Conservation (phyloP, 2,329 filamentous ascomycete genomes). For the Aspergillus quadricinctus region DNA sequence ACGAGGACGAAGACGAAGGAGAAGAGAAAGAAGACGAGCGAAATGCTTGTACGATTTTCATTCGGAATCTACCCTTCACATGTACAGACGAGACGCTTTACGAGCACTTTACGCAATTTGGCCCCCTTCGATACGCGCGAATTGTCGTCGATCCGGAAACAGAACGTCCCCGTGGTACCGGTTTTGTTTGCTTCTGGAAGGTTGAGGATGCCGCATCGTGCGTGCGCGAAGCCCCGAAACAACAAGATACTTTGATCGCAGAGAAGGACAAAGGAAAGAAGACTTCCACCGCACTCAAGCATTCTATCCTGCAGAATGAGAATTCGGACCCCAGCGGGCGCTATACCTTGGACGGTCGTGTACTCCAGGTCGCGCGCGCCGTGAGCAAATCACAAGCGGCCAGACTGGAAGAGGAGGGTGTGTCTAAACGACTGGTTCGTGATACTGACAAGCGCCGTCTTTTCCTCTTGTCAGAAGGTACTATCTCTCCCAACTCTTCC, state of each 20-base stretch:
- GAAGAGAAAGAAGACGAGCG: conserved; percentile 46
- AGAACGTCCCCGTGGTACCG: conserved; percentile 83
- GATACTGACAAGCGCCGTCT: conserved; percentile 88
- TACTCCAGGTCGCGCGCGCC: conserved; percentile 78
- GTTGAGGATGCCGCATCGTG: conserved; percentile 71
- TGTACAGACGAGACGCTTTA: conserved; percentile 77
- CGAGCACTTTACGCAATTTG: conserved; percentile 83
- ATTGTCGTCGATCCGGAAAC: conserved; percentile 84
- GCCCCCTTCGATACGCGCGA: conserved; percentile 81
- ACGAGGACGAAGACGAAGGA: conserved; percentile 42
- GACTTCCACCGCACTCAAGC: conserved; percentile 53
- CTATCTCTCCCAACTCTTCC: conserved; percentile 70
- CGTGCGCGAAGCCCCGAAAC: conserved; percentile 67
- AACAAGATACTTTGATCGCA: conserved; percentile 39
- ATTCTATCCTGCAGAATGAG: conserved; percentile 85
- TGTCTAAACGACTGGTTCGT: conserved; percentile 57
- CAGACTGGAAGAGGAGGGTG: conserved; percentile 67
- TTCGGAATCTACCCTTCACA: conserved; percentile 91
- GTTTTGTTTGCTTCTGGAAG: conserved; percentile 89
- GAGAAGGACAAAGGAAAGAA: conserved; percentile 34
- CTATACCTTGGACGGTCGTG: conserved; percentile 86
- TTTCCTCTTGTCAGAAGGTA: conserved; percentile 83
- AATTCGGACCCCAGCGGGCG: conserved; percentile 72
- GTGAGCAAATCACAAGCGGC: conserved; percentile 78
- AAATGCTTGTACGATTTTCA: conserved; percentile 76